Percentiles rank a stretch among this genome's conserved stretches.
Evolutionary conservation across 2,329 filamentous ascomycete species (phyloP).

Genomic region (Neofusicoccum umdonicola): DNA sequence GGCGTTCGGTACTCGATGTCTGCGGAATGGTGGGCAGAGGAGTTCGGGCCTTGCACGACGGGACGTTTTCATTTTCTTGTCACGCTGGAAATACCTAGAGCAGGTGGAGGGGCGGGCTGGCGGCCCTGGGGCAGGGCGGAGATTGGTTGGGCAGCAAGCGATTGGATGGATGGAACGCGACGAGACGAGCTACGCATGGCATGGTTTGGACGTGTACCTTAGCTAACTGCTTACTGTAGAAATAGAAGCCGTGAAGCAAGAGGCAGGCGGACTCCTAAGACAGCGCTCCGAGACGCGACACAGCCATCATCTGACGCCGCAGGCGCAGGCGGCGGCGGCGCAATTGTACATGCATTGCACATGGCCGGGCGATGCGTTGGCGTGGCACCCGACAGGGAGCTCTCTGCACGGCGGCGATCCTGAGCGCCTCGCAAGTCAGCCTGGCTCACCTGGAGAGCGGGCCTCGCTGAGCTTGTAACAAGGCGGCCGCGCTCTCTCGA

Average conservation of each 20-base stretch:
- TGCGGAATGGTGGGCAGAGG: constrained; percentile 6
- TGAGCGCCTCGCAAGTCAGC: constrained; percentile 2
- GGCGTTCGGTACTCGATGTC: constrained; percentile 1
- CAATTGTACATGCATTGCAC: constrained; percentile 2
- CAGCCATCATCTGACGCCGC: neutral
- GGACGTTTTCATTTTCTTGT: constrained; percentile 18
- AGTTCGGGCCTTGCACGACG: constrained; percentile 14
- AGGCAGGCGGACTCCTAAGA: neutral
- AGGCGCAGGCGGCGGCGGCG: neutral
- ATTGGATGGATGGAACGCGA: constrained; percentile 16
- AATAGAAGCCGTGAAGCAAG: constrained; percentile 11
- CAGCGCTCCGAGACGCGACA: neutral
- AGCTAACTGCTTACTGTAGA: constrained; percentile 8
- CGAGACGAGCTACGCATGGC: constrained; percentile 17
- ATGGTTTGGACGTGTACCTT: constrained; percentile 14
- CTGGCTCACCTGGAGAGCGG: neutral
- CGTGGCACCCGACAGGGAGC: constrained; percentile 5
- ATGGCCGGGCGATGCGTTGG: constrained; percentile 2
- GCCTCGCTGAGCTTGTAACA: neutral
- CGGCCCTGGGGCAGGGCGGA: constrained; percentile 5
- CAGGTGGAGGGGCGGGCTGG: constrained; percentile 8
- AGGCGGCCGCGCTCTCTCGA: neutral
- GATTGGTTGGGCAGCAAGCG: constrained; percentile 18
- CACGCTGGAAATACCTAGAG: constrained; percentile 16
- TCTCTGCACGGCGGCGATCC: constrained; percentile 7